Conservation (phyloP, 2,329 filamentous ascomycete genomes). For the Phaeosphaeriaceae sp. region DNA sequence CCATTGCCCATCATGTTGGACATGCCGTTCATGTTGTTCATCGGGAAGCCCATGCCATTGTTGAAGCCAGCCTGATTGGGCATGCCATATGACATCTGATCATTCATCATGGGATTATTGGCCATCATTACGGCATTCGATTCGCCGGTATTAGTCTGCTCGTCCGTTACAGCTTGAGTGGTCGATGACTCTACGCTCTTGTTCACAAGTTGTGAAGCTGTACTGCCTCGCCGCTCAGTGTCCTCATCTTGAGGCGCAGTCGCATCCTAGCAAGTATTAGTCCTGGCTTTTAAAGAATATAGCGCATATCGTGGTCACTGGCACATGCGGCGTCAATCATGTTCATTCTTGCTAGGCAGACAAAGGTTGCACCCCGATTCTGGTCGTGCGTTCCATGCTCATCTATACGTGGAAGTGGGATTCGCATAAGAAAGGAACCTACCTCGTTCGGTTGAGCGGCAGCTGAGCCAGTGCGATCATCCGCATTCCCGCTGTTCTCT, state of each 20-base stretch:
- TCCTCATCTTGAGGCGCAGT: constrained; percentile 15
- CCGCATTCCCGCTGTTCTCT: constrained; percentile 17
- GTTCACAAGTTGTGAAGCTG: constrained; percentile 20
- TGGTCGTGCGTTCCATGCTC: constrained; percentile 9
- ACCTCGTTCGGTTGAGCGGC: constrained; percentile 32
- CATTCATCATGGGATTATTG: constrained; percentile 36
- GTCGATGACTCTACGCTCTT: constrained; percentile 26
- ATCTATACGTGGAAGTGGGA: constrained; percentile 2
- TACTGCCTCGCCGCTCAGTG: constrained; percentile 23
- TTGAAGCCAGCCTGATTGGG: constrained; percentile 51
- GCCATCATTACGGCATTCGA: constrained; percentile 23
- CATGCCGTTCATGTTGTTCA: constrained; percentile 55
- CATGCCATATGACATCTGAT: constrained; percentile 44
- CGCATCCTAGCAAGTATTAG: constrained; percentile 26
- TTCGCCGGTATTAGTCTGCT: constrained; percentile 24
- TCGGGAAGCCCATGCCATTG: constrained; percentile 62
- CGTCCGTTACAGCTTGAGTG: constrained; percentile 22
- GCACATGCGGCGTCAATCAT: constrained; percentile 27
- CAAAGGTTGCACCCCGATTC: constrained; percentile 5
- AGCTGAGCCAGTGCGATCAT: constrained; percentile 22
- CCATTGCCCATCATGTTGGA: constrained; percentile 55
- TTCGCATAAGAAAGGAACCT: constrained; percentile 20
- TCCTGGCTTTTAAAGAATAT: constrained; percentile 13
- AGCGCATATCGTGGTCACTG: constrained; percentile 23
- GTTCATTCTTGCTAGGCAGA: constrained; percentile 25